Base-by-base conservation (phyloP, 495 filamentous ascomycete species). In the Annulohypoxylon nitens region DNA sequence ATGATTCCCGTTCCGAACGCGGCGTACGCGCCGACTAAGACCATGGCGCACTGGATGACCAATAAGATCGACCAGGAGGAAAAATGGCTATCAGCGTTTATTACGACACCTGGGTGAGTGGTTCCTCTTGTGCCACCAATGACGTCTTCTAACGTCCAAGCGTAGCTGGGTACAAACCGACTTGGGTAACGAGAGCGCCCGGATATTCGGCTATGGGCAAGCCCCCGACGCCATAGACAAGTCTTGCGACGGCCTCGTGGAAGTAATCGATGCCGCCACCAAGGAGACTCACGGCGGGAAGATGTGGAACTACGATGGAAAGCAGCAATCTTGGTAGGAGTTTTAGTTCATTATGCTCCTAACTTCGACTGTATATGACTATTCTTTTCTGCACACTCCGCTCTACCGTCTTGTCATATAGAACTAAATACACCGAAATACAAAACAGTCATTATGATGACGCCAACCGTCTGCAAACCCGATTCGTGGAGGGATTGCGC, bases 91-190 rank as follows among this genome's bases (percentile, higher is more conserved):
- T 78, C 51, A 9, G 75, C 79, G 0, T 82, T 86, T 25, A 55
- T 78, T 6, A 14, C 78, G 57, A 71, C 79, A 68, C 75, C 78
- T 34, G 70, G 76, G 63, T 69, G 50, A 68, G 66, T 64, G 39
- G 11, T 39, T 12, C 36, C 36, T 39, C 18, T 16, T 33, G 20
- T 18, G 18, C 3, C 12, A 12, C 23, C 10, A 2, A 20, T 26
- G 20, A 8, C 18, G 4, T 9, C 3, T 47, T 18, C 61, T 33
- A 62, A 55, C 16, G 0, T 47, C 14, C 25, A 0, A n/a, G 1
- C 48, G 30, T 30, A 83, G 82, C n/a, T 86, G 78, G 67, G 79
- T 79, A 9, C 80, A 81, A 47, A 86, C 82, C 2, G 82, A 84
- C 6, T 61, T 85, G 64, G 83, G 83, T 3, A 84, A 85, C 55